A percentile compares a stretch with the other conserved stretches of the same genome.
These are phyloP conservation scores for Cercophora samala DNA, from an alignment of 495 filamentous ascomycete genomes.

Conservation along the genomic window DNA sequence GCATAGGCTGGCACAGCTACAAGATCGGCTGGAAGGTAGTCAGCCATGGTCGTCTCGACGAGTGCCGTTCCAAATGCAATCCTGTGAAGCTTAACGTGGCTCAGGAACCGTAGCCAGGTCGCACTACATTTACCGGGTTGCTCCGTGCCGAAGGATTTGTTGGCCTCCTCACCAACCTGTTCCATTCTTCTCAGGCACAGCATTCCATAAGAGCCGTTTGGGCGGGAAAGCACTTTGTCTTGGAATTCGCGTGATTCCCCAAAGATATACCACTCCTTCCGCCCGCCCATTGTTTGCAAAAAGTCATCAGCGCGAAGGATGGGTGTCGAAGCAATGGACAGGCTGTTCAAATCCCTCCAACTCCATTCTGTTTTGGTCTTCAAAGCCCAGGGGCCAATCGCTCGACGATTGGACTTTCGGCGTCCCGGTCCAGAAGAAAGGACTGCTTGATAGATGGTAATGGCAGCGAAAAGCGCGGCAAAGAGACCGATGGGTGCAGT, in stretches of 20 bases:
- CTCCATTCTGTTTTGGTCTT: constrained; percentile 7
- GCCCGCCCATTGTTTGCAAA: not conserved
- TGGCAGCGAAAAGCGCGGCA: not conserved
- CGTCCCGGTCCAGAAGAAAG: not conserved
- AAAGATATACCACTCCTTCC: not conserved
- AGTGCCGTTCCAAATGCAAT: not conserved
- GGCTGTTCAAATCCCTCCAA: constrained; percentile 3
- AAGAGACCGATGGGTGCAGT: constrained; percentile 1
- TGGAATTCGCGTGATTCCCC: not conserved
- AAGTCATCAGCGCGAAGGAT: not conserved
- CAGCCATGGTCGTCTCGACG: not conserved
- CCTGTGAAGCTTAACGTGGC: not conserved
- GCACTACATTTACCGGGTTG: not conserved
- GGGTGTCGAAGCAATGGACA: constrained; percentile 5
- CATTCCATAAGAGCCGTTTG: not conserved
- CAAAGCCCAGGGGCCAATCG: constrained; percentile 2
- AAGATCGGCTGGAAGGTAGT: constrained; percentile 6
- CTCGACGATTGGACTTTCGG: constrained; percentile 5
- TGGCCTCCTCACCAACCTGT: too few relatives aligned
- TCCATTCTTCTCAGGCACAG: not conserved
- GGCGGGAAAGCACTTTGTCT: not conserved
- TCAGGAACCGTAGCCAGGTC: not conserved
- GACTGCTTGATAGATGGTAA: constrained; percentile 9
- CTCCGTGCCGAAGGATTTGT: not conserved
- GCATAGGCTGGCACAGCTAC: constrained; percentile 1